phyloP scores from a whole-genome alignment of 176 grass and related monocot genomes.

The Carex myosuroides region DNA sequence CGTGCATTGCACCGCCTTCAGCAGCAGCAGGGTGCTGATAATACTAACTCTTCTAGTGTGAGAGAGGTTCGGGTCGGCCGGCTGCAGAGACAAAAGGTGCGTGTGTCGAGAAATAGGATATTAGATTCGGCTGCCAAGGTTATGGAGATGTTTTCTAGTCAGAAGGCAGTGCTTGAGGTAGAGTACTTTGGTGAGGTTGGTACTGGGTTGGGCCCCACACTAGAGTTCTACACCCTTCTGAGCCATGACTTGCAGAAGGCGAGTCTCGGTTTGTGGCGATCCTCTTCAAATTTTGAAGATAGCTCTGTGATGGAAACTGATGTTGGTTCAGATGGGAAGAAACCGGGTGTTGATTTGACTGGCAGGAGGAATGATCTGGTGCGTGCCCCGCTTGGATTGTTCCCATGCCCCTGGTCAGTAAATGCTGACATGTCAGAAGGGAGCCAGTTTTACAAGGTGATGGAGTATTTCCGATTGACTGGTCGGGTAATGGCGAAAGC shows the following conservation, averaged over 20 bases:
- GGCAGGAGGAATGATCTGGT: slow-evolving; percentile 34
- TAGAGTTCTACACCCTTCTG: slow-evolving; percentile 88
- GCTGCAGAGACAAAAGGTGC: slow-evolving; percentile 84
- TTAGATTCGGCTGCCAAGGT: slow-evolving; percentile 91
- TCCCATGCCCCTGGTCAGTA: slow-evolving; percentile 68
- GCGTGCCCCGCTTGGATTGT: slow-evolving; percentile 63
- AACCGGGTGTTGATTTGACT: slow-evolving; percentile 7
- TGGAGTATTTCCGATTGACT: slow-evolving; percentile 72
- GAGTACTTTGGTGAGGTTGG: slow-evolving; percentile 98
- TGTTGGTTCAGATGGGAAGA: slow-evolving; percentile 27
- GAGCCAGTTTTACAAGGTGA: slow-evolving; percentile 54
- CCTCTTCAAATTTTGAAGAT: slow-evolving; percentile 20
- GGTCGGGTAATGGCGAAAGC: slow-evolving; percentile 79
- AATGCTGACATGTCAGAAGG: slow-evolving; percentile 46
- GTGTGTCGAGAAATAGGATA: slow-evolving; percentile 73
- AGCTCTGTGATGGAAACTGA: slow-evolving; percentile 46
- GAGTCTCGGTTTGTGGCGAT: slow-evolving; percentile 75
- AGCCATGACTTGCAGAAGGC: slow-evolving; percentile 70
- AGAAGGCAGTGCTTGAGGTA: slow-evolving; percentile 83
- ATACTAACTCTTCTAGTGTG: slow-evolving; percentile 41
- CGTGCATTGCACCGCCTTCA: slow-evolving; percentile 85
- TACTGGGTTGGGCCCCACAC: slow-evolving; percentile 81
- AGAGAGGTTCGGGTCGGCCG: slow-evolving; percentile 73
- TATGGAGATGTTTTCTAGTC: slow-evolving; percentile 88
- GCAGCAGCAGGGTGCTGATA: slow-evolving; percentile 70